Evolutionary conservation across 495 filamentous ascomycete genomes (phyloP), one percentile per base, ranked within the genome.

Genomic region (Hypomontagnella submonticulosa): DNA sequence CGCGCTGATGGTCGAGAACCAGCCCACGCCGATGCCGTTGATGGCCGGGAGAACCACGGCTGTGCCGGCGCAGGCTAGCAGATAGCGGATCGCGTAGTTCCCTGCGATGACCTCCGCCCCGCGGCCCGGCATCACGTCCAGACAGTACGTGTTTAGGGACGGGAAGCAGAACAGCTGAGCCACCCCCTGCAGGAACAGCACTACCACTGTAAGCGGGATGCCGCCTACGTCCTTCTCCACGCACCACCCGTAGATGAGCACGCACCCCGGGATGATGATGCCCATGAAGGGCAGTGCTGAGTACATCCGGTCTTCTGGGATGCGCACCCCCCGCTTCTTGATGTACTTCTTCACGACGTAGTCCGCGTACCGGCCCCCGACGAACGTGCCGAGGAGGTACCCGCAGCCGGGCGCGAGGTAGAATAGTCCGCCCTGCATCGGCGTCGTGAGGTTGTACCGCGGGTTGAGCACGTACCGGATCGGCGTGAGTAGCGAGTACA

Each of bases 381-480:
- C 75, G 66, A 91, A 87, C 4, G 89, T 91, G 0, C 90, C 90
- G 1, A 84, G 46, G 1, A 92, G 80, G 63, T 90, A 92, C 0
- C 90, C 90, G 54, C 79, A 83, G 0, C 89, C 89, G 0, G 90
- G 90, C 0, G 89, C 89, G 16, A 92, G 85, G 69, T 90, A 92
- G 75, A 92, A 90, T 9, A 92, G 79, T 0, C 87, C 89, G 3
- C 83, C 82, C 65, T 88, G 83, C 34, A 91, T 83, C 0, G 90
- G 89, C 11, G 83, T 83, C 6, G 82, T 83, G 15, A 92, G 82
- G 60, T 87, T 56, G 77, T 91, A 92, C 13, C 89, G 84, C 9
- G 89, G 89, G 67, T 91, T 91, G 0, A 92, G 75, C 6, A 91
- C 85, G 69, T 90, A 91, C 23, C 88, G 87, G 69, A 91, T 91